Conservation (phyloP, 306 rosid genomes). For the Prinsepia uniflora region DNA sequence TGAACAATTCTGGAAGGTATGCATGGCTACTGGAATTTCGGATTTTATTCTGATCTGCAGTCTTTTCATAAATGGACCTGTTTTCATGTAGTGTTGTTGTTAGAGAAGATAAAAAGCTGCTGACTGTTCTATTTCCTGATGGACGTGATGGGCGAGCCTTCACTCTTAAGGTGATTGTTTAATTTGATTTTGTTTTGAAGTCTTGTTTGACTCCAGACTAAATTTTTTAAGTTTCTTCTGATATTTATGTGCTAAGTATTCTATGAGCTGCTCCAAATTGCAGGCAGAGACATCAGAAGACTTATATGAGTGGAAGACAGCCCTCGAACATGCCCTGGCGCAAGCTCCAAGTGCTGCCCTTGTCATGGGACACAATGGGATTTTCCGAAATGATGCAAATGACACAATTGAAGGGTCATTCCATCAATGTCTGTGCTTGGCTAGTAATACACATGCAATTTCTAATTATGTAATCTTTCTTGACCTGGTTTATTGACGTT, state of each 20-base stretch:
- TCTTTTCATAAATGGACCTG: conserved; percentile 26
- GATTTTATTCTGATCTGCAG: conserved; percentile 15
- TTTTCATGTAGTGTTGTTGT: conserved; percentile 81
- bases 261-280: conserved; percentile 18
- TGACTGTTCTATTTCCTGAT: conserved; percentile 97
- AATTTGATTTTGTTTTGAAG: background rate
- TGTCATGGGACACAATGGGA: conserved; percentile 96
- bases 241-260: conserved; percentile 1
- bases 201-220: background rate
- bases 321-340: conserved; percentile 94
- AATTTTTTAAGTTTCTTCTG: conserved; percentile 5
- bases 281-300: conserved; percentile 98
- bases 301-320: conserved; percentile 93
- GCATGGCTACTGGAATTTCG: conserved; percentile 10
- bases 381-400: conserved; percentile 71
- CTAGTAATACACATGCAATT: conserved; percentile 10
- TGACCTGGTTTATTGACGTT: conserved; percentile 12
- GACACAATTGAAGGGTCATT: conserved; percentile 89
- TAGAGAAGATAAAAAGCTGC: conserved; percentile 95
- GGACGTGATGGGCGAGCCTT: conserved; percentile 99
- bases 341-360: conserved; percentile 99
- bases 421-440: conserved; percentile 73
- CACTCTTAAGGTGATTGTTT: conserved; percentile 76
- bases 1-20: conserved; percentile 98
- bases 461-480: conserved; percentile 17